A percentile compares a stretch with the other conserved stretches of the same genome.
Conservation (phyloP, 495 filamentous ascomycete genomes). For the Terfezia boudieri region DNA sequence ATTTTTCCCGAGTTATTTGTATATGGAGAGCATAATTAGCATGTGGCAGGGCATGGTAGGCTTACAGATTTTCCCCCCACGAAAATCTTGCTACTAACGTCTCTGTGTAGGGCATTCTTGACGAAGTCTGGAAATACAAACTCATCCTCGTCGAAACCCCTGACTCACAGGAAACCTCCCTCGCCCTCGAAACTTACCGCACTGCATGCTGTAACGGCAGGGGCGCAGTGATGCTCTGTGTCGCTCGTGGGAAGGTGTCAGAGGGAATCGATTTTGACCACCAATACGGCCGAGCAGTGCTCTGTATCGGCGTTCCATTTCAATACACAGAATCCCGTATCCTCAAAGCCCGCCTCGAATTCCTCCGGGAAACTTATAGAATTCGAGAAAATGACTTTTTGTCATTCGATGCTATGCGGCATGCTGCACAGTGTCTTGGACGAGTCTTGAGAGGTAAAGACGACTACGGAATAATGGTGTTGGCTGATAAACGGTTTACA, state of each 20-base stretch:
- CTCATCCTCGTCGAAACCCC: constrained; percentile 95
- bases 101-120: constrained; percentile 42
- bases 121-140: constrained; percentile 98
- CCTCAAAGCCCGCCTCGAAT: constrained; percentile 85
- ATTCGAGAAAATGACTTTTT: constrained; percentile 96
- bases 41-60: constrained; percentile 91
- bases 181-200: constrained; percentile 89
- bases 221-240: constrained; percentile 78
- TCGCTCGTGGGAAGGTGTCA: constrained; percentile 88
- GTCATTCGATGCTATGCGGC: constrained; percentile 97
- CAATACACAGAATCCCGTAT: constrained; percentile 98
- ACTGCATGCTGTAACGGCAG: constrained; percentile 93
- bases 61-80: background rate
- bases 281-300: constrained; percentile 88
- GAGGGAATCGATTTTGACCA: constrained; percentile 99
- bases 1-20: constrained; percentile 96
- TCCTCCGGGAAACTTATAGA: constrained; percentile 85
- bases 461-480: constrained; percentile 96
- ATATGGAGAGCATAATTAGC: constrained; percentile 97
- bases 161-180: constrained; percentile 85
- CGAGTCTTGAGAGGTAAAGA: constrained; percentile 93
- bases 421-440: constrained; percentile 89
- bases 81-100: background rate
- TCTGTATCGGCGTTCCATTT: constrained; percentile 90
- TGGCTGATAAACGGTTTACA: constrained; percentile 78